These are phyloP conservation scores for Colletotrichum camelliae DNA, from an alignment of 2,329 filamentous ascomycete genomes.

Conservation along the genomic window DNA sequence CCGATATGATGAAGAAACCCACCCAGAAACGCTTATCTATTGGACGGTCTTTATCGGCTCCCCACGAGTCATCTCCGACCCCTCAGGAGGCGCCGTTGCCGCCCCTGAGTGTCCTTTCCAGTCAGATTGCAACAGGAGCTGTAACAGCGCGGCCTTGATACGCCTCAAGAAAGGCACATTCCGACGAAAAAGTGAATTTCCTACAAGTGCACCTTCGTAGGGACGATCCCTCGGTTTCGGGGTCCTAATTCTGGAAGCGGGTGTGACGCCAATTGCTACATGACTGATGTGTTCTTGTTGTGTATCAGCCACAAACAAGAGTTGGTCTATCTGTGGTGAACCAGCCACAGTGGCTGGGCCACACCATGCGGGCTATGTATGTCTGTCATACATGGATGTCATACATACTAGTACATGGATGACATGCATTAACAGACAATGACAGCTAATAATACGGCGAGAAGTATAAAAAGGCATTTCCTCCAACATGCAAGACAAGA, in stretches of 20 bases:
- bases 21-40: not conserved
- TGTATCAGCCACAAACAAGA: not conserved
- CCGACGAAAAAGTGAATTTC: not conserved
- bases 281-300: not conserved
- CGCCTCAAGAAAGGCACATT: not conserved
- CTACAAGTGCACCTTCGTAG: not conserved
- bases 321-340: not conserved
- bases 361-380: not conserved
- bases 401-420: not conserved
- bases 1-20: not conserved
- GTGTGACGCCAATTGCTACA: not conserved
- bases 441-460: not conserved
- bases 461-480: not conserved
- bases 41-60: not conserved
- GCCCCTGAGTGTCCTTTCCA: not conserved
- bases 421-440: not conserved
- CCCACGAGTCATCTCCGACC: not conserved
- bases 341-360: not conserved
- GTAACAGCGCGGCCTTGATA: not conserved
- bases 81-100: not conserved
- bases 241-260: not conserved
- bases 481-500: not conserved
- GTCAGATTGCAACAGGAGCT: not conserved
- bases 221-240: not conserved
- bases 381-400: not conserved